Base-by-base conservation (phyloP, 306 rosid species). In the Abrus pulchellus region DNA sequence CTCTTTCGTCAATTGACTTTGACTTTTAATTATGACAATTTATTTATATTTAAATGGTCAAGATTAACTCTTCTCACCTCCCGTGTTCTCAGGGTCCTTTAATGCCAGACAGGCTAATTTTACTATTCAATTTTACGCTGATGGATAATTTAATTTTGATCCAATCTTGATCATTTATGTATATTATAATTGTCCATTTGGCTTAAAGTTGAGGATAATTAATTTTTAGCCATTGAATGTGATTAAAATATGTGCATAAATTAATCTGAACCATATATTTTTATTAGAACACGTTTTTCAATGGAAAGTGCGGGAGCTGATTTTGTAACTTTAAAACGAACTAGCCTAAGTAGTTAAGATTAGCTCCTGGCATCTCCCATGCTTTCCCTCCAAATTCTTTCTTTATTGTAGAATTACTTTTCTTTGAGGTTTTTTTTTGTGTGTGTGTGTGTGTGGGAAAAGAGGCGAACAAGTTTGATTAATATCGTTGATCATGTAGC, bases 401-500 rank as follows among this genome's bases (percentile, higher is more conserved):
- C 13, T 44, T 13, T 13, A 61, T 40, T 59, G 72, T n/a, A 6
- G 41, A 66, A 62, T n/a, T 7, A 57, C 33, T 30, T 65, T 50
- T 9, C 34, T 45, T 32, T 28, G 12, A 65, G 48, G 11, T 71
- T 76, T 68, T 12, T 75, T 12, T 20, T n/a, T n/a, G n/a, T 20
- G 20, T 20, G 20, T 20, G 72, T 69, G 20, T 50, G 2, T 63
- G 7, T 54, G 9, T 14, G 64, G 29, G 9, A n/a, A 68, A 60
- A 70, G 53, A 75, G 53, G 53, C 11, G 13, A 67, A 77, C 20
- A 55, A 59, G 29, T 63, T 76, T 83, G 81, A 80, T 61, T 28
- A 66, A 29, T 59, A 38, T 79, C 75, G 82, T 54, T 86, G 75
- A 34, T 72, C 80, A 47, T 88, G 90, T 76, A 94, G 97, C 97